A percentile compares a stretch with the other conserved stretches of the same genome.
Conservation (phyloP, 2,329 filamentous ascomycete species). For the Ceratocystis ficicola region DNA sequence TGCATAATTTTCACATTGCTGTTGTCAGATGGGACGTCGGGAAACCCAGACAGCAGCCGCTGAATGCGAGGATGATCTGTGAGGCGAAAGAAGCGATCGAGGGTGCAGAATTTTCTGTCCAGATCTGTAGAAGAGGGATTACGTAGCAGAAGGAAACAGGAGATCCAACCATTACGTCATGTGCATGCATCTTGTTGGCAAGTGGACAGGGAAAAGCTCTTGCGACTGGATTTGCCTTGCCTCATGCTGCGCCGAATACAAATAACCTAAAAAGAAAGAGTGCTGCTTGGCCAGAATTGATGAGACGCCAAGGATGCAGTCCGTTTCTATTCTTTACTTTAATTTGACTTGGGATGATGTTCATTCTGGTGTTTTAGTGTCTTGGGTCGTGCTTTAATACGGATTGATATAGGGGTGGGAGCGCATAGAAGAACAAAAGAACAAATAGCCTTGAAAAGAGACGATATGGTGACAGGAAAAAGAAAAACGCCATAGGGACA, state of each 20-base stretch:
- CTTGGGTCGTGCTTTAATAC: neutral
- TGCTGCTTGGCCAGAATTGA: neutral
- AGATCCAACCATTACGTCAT: too few relatives aligned
- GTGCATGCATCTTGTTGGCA: neutral
- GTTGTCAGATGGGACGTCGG: neutral
- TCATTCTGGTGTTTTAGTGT: neutral
- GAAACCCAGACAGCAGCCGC: neutral
- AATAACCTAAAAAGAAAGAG: neutral
- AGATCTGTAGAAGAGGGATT: neutral
- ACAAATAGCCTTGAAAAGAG: neutral
- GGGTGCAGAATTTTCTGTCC: neutral
- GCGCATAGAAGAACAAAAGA: neutral
- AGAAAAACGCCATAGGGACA: neutral
- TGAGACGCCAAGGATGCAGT: neutral
- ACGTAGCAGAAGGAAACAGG: neutral
- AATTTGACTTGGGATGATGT: conserved; percentile 2
- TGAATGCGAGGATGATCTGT: neutral
- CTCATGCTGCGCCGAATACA: neutral
- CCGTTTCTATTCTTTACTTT: neutral
- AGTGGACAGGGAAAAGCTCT: neutral
- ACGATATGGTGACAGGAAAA: neutral
- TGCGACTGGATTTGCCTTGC: neutral
- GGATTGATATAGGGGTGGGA: neutral
- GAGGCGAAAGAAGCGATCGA: neutral
- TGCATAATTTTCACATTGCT: neutral